These are phyloP conservation scores for Zygosaccharomyces pseudobailii DNA, from an alignment of 1,139 yeast species.

Conservation along the genomic window DNA sequence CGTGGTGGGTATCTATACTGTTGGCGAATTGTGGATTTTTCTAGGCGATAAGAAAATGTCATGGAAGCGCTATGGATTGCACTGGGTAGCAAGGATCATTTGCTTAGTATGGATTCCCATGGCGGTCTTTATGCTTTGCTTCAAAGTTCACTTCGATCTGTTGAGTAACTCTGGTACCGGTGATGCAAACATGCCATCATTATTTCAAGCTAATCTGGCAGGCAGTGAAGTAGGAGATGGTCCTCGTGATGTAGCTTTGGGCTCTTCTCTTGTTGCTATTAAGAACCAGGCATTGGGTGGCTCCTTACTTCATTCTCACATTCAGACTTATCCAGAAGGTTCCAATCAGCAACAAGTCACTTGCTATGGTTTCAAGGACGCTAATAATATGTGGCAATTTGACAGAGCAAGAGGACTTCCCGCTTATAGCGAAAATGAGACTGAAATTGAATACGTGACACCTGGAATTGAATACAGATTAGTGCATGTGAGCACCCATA, in stretches of 20 bases:
- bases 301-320: slow-evolving; percentile 89
- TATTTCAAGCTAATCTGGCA: slow-evolving; percentile 87
- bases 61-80: slow-evolving; percentile 47
- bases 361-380: slow-evolving; percentile 86
- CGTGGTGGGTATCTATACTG: slow-evolving; percentile 70
- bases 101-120: slow-evolving; percentile 61
- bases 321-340: slow-evolving; percentile 91
- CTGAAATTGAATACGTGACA: slow-evolving; percentile 51
- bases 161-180: slow-evolving; percentile 82
- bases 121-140: slow-evolving; percentile 55
- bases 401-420: slow-evolving; percentile 64
- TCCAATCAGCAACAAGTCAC: slow-evolving; percentile 96
- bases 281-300: slow-evolving; percentile 92
- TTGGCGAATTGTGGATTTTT: slow-evolving; percentile 66
- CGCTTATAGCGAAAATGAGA: slow-evolving; percentile 48
- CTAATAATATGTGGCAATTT: slow-evolving; percentile 86
- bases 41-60: slow-evolving; percentile 55
- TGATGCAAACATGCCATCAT: slow-evolving; percentile 93
- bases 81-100: slow-evolving; percentile 62
- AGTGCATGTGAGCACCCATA: slow-evolving; percentile 74
- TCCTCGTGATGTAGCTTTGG: slow-evolving; percentile 81
- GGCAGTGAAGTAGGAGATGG: slow-evolving; percentile 82
- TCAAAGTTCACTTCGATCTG: slow-evolving; percentile 70
- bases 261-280: slow-evolving; percentile 70
- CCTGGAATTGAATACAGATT: slow-evolving; percentile 78